Base-by-base conservation (phyloP, 805 yeast genomes). In the Ogataea pilisensis region DNA sequence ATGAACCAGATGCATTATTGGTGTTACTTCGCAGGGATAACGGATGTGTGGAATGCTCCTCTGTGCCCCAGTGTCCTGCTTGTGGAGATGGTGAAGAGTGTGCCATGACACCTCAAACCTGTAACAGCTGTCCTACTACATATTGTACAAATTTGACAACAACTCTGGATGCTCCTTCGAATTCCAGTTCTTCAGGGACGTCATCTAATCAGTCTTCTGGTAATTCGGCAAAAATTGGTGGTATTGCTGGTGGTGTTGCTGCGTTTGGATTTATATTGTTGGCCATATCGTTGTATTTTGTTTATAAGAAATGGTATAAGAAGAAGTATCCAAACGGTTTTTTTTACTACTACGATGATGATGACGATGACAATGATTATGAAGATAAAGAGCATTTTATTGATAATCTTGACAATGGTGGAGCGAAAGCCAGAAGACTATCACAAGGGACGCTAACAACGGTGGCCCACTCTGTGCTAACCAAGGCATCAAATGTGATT, bases 401-500 rank as follows among this genome's bases (percentile, higher is more conserved):
- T 22, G 26, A 22, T 22, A 22, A 22, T 22, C 7, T 16, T 24
- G 39, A 38, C 31, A 45, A 50, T 35, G 63, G 48, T 38, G 54
- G 44, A 22, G 30, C 31, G 34, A 35, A 44, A 17, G 54, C 50
- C 41, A 53, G 50, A 38, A 53, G 62, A 43, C 31, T 46, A 37
- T 53, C 63, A 14, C 60, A 61, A 38, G 57, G 54, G 12, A 60
- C 66, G 31, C 49, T 51, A 20, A 45, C 58, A 5, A 60, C 63
- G 34, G 41, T 53, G 57, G 84, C 90, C 8, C 75, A 85, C 24
- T 76, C 89, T 6, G 76, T 82, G 12, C 70, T 82, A 35, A 82
- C 93, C 9, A 78, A 83, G 52, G 95, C 95, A 4, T 85, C 95
- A 12, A 89, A 90, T 61, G 80, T 90, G 48, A 74, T 90, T 45